A percentile compares a stretch with the other conserved stretches of the same genome.
Evolutionary conservation across 1,139 yeast species (phyloP).

Genomic region (Sugiyamaella neomexicana): DNA sequence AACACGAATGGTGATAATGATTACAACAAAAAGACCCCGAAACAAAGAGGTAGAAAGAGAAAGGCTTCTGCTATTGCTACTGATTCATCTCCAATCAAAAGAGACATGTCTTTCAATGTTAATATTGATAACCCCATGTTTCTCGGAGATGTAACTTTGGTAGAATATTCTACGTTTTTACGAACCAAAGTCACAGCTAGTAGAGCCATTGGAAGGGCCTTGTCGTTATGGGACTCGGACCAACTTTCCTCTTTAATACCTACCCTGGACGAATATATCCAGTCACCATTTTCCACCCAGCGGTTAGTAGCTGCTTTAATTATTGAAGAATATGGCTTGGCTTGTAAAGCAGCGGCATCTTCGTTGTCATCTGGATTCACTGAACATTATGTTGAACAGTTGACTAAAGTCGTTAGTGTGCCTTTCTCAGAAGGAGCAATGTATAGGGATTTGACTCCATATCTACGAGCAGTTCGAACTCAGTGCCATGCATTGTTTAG

Average conservation of each 20-base stretch:
- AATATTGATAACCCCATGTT: slow-evolving; percentile 93
- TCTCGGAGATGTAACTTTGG: slow-evolving; percentile 84
- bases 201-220: slow-evolving; percentile 68
- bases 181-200: slow-evolving; percentile 78
- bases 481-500: slow-evolving; percentile 82
- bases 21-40: slow-evolving; percentile 23
- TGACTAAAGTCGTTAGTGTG: slow-evolving; percentile 47
- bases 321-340: slow-evolving; percentile 68
- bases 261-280: slow-evolving; percentile 45
- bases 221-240: slow-evolving; percentile 54
- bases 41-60: slow-evolving; percentile 24
- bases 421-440: slow-evolving; percentile 49
- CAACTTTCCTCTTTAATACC: slow-evolving; percentile 22
- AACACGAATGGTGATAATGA: slow-evolving; percentile 16
- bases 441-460: slow-evolving; percentile 85
- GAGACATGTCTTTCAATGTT: slow-evolving; percentile 40
- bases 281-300: slow-evolving; percentile 76
- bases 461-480: slow-evolving; percentile 78
- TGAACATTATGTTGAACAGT: slow-evolving; percentile 35
- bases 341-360: slow-evolving; percentile 20
- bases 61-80: slow-evolving; percentile 23
- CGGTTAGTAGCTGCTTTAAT: slow-evolving; percentile 68
- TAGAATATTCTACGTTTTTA: slow-evolving; percentile 73
- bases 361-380: slow-evolving; percentile 21
- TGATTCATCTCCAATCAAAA: slow-evolving; percentile 4